A percentile compares a stretch with the other conserved stretches of the same genome.
phyloP scores from a whole-genome alignment of 345 rosid species.

The Aurinia saxatilis region DNA sequence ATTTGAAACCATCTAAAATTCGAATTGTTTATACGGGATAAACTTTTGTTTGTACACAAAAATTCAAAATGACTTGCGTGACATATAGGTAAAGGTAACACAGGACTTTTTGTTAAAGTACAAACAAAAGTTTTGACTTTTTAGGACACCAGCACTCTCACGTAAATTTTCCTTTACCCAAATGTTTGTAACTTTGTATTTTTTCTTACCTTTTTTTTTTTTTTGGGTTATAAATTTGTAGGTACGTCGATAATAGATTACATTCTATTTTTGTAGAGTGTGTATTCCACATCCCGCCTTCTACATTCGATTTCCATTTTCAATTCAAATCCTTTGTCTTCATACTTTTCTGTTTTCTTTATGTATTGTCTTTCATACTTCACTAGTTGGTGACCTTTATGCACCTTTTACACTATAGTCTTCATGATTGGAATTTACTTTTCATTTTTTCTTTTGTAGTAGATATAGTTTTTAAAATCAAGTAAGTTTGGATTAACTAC shows the following conservation, averaged over 20 bases:
- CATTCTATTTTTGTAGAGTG: neutral
- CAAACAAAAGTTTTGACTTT: constrained; percentile 5
- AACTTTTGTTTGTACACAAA: neutral
- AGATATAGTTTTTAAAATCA: neutral
- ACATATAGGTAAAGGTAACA: neutral
- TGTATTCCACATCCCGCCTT: constrained; percentile 15
- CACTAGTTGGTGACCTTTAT: neutral
- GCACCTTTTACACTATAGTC: neutral
- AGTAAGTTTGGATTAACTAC: neutral
- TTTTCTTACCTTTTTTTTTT: no score
- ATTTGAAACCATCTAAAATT: neutral
- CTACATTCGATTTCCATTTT: constrained; percentile 1
- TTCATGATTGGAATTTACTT: neutral
- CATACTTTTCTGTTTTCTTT: neutral
- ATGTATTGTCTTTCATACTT: neutral
- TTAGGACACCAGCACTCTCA: neutral
- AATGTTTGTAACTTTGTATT: neutral
- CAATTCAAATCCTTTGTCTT: neutral
- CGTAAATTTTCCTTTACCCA: neutral
- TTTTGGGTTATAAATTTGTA: no score
- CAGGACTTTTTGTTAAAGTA: constrained; percentile 9
- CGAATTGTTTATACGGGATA: neutral
- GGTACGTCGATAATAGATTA: no score
- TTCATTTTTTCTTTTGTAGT: neutral
- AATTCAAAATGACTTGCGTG: constrained; percentile 1